These are phyloP conservation scores for Xylaria sp. DNA, from an alignment of 2,329 filamentous ascomycete genomes.

Conservation along the genomic window DNA sequence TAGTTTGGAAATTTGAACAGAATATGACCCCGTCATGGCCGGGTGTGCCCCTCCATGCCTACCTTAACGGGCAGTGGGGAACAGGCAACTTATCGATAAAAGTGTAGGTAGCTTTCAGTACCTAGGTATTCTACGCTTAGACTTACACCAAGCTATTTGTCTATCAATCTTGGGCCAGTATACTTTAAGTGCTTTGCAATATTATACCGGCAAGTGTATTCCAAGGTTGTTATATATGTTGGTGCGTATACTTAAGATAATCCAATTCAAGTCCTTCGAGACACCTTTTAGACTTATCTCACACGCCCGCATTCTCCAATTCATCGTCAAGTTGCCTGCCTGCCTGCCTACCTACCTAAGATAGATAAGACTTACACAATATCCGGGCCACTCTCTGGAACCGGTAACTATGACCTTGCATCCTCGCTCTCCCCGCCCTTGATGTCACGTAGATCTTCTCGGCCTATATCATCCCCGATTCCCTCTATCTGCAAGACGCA, in stretches of 20 bases:
- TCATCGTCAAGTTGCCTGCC: background rate
- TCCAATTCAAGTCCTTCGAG: background rate
- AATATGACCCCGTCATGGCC: slow-evolving; percentile 10
- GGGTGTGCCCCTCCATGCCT: slow-evolving; percentile 13
- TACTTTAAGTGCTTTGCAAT: no score
- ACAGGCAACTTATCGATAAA: slow-evolving; percentile 26
- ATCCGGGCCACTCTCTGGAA: background rate
- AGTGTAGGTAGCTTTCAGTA: background rate
- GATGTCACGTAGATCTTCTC: slow-evolving; percentile 24
- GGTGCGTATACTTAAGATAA: background rate
- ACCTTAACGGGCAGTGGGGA: background rate
- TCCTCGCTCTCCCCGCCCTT: slow-evolving; percentile 34
- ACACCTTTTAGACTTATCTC: no score
- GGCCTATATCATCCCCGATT: background rate
- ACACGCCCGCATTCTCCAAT: background rate
- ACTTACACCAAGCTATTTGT: no score
- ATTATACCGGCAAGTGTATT: no score
- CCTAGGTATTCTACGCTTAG: background rate
- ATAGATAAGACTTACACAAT: background rate
- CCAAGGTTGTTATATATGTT: no score
- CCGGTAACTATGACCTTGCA: background rate
- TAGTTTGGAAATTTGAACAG: slow-evolving; percentile 16
- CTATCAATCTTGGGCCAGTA: no score
- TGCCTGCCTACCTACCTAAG: background rate
- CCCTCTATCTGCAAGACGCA: background rate